These are phyloP conservation scores for Plasmodium cynomolgi DNA, from an alignment of 169 alveolate genomes.

Conservation along the genomic window DNA sequence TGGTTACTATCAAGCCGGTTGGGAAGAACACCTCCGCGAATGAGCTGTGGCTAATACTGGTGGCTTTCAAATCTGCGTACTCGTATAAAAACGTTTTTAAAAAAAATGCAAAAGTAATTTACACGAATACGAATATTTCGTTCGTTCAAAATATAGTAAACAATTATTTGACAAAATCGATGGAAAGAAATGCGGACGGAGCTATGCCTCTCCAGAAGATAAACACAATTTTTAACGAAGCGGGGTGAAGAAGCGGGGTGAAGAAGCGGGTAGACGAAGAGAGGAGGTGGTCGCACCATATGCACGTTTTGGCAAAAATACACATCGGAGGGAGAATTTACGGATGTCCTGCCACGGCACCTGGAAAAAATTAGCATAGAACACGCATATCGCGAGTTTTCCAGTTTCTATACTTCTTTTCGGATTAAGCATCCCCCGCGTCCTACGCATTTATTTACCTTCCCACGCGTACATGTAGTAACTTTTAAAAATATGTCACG, in stretches of 20 bases:
- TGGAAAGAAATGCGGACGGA: constrained; percentile 4
- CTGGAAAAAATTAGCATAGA: background rate
- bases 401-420: background rate
- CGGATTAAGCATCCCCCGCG: background rate
- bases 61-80: constrained; percentile 67
- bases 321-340: background rate
- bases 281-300: background rate
- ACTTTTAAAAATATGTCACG: background rate
- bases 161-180: constrained; percentile 26
- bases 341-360: background rate
- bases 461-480: background rate
- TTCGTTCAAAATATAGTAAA: constrained; percentile 57
- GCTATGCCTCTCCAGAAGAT: constrained; percentile 60
- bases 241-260: background rate
- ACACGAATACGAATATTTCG: constrained; percentile 41
- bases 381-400: background rate
- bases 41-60: constrained; percentile 36
- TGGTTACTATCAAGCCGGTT: constrained; percentile 44
- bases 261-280: background rate
- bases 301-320: background rate
- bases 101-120: constrained; percentile 21
- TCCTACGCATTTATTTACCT: background rate
- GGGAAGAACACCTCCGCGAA: background rate
- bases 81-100: constrained; percentile 34
- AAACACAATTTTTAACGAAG: constrained; percentile 20